phyloP scores from a whole-genome alignment of 805 yeast genomes.

The Kazachstania bromeliacearum region DNA sequence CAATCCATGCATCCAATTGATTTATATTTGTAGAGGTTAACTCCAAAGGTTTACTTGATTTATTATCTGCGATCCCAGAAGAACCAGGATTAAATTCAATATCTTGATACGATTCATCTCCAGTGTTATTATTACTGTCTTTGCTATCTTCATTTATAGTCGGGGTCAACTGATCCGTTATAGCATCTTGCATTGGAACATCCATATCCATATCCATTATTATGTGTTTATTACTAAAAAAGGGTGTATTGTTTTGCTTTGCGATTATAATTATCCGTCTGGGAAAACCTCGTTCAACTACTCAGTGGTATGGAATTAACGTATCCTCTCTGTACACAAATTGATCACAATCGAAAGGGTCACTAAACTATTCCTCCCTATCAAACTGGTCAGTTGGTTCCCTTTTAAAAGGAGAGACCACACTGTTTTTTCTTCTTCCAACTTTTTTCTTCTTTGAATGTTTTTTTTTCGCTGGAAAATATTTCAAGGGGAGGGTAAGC shows the following conservation, averaged over 20 bases:
- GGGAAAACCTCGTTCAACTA: too few species aligned
- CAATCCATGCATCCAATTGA: constrained; percentile 85
- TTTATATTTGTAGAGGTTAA: constrained; percentile 40
- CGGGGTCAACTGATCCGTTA: constrained; percentile 31
- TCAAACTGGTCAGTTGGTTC: too few species aligned
- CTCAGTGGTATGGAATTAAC: too few species aligned
- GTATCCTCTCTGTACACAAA: too few species aligned
- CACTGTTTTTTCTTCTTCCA: too few species aligned
- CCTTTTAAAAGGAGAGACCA: too few species aligned
- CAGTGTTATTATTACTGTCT: constrained; percentile 15
- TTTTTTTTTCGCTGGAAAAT: too few species aligned
- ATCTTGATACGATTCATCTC: constrained; percentile 19
- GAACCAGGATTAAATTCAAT: constrained; percentile 26
- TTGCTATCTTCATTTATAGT: constrained; percentile 24
- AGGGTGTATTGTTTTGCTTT: not conserved
- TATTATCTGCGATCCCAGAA: constrained; percentile 32
- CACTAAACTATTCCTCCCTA: too few species aligned
- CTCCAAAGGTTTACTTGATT: constrained; percentile 32
- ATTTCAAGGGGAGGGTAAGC: too few species aligned
- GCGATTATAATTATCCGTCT: too few species aligned
- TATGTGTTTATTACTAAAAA: not conserved
- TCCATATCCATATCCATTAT: constrained; percentile 69
- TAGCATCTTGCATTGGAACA: constrained; percentile 77
- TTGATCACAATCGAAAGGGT: too few species aligned
- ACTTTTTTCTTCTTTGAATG: too few species aligned